A percentile compares a stretch with the other conserved stretches of the same genome.
phyloP scores from a whole-genome alignment of 2,329 filamentous ascomycete genomes.

The Cercospora sesami region DNA sequence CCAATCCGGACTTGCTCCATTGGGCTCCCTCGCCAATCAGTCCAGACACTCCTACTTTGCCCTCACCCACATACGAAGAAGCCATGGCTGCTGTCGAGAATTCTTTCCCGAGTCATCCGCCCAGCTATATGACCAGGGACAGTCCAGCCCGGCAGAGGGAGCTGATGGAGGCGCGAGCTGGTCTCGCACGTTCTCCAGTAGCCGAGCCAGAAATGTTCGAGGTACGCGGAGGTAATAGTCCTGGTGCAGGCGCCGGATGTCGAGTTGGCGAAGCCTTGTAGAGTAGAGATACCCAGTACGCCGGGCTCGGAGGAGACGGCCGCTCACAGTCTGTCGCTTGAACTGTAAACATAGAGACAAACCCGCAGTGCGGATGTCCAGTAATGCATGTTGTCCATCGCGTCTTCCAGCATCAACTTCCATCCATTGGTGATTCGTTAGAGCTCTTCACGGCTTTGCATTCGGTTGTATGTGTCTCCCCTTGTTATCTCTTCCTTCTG shows the following conservation, averaged over 20 bases:
- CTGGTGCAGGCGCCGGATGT: constrained; percentile 8
- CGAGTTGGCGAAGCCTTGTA: constrained; percentile 24
- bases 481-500: constrained; percentile 20
- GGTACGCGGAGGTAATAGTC: constrained; percentile 15
- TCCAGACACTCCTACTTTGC: constrained; percentile 29
- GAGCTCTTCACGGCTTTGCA: neutral
- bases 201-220: constrained; percentile 37
- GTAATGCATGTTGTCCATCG: neutral
- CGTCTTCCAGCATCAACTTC: constrained; percentile 1
- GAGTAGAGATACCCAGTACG: constrained; percentile 3
- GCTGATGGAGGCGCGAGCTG: constrained; percentile 28
- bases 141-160: constrained; percentile 31
- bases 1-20: constrained; percentile 77
- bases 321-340: neutral
- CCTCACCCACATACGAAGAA: constrained; percentile 38
- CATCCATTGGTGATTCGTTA: neutral
- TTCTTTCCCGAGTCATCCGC: constrained; percentile 26
- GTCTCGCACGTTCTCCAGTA: constrained; percentile 22
- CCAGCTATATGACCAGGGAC: constrained; percentile 34
- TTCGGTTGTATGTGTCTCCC: constrained; percentile 11
- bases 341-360: constrained; percentile 3
- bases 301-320: neutral
- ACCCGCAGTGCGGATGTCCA: constrained; percentile 8
- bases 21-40: constrained; percentile 53
- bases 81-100: constrained; percentile 27